Percentiles rank a stretch among this genome's conserved stretches.
Conservation (phyloP, 31 red algal genomes). For the Asparagopsis taxiformis region DNA sequence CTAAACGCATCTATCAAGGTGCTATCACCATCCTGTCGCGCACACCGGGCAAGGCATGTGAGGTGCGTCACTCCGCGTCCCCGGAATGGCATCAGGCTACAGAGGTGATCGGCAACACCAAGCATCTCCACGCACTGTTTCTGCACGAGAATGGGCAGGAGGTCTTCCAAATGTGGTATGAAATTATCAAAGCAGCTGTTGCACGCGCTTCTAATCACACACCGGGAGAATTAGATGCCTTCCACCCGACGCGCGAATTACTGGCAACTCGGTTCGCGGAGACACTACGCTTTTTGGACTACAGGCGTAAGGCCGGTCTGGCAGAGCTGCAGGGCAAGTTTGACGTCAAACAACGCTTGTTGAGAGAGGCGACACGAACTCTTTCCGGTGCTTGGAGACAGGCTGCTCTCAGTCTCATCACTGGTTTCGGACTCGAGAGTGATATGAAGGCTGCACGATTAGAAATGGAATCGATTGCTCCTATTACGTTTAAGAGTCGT, state of each 20-base stretch:
- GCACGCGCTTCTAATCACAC: constrained; percentile 3
- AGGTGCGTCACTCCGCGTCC: not conserved
- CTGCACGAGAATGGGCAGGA: constrained; percentile 14
- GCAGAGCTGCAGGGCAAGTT: not conserved
- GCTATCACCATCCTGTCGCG: constrained; percentile 1
- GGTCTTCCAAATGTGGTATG: constrained; percentile 1
- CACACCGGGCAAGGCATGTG: constrained; percentile 1
- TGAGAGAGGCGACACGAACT: constrained; percentile 7
- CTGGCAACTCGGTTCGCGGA: constrained; percentile 2
- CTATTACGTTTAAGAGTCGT: constrained; percentile 16
- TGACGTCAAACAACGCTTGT: not conserved
- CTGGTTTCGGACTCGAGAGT: constrained; percentile 13
- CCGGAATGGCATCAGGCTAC: constrained; percentile 11
- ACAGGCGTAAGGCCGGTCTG: constrained; percentile 1
- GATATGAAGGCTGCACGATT: too few relatives aligned
- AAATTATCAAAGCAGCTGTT: constrained; percentile 2
- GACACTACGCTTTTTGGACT: constrained; percentile 5
- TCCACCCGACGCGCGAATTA: not conserved
- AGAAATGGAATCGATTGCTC: constrained; percentile 3
- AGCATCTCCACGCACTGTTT: constrained; percentile 15
- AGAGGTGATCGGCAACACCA: constrained; percentile 6
- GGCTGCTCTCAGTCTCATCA: constrained; percentile 11
- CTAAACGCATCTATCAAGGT: constrained; percentile 11
- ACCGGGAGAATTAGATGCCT: constrained; percentile 4
- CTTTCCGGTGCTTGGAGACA: constrained; percentile 19